phyloP scores from a whole-genome alignment of 768 basidiomycete species.

The Russula earlei region DNA sequence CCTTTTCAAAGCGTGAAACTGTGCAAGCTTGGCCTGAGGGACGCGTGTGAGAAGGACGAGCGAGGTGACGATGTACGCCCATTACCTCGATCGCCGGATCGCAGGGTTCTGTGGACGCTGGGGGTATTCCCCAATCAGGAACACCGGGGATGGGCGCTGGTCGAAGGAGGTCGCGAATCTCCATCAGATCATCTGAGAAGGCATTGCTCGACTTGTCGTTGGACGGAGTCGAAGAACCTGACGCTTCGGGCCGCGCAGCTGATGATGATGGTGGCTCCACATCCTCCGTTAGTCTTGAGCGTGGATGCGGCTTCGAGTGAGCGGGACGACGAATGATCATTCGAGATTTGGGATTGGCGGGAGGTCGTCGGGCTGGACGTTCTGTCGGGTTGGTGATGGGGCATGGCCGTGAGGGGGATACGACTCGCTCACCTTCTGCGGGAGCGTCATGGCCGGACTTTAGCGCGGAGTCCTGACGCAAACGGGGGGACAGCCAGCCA shows the following conservation, averaged over 20 bases:
- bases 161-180: constrained; percentile 45
- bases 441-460: constrained; percentile 7
- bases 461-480: constrained; percentile 20
- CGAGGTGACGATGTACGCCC: neutral
- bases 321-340: constrained; percentile 16
- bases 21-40: constrained; percentile 63
- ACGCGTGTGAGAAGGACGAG: neutral
- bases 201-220: constrained; percentile 1
- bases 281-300: constrained; percentile 13
- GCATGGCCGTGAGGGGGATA: neutral
- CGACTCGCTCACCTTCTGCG: constrained; percentile 10
- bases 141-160: constrained; percentile 59
- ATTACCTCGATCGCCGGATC: constrained; percentile 57
- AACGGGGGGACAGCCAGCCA: constrained; percentile 18
- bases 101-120: constrained; percentile 41
- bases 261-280: neutral
- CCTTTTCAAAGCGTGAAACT: constrained; percentile 67
- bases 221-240: constrained; percentile 4
- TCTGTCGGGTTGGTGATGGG: neutral
- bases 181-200: constrained; percentile 35
- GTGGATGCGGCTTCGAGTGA: constrained; percentile 17
- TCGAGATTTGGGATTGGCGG: constrained; percentile 14
- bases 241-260: neutral
- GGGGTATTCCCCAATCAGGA: constrained; percentile 72
- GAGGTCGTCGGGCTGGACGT: constrained; percentile 4